Evolutionary conservation across 2,329 filamentous ascomycete genomes (phyloP).

Genomic region (Nigrospora osmanthi): DNA sequence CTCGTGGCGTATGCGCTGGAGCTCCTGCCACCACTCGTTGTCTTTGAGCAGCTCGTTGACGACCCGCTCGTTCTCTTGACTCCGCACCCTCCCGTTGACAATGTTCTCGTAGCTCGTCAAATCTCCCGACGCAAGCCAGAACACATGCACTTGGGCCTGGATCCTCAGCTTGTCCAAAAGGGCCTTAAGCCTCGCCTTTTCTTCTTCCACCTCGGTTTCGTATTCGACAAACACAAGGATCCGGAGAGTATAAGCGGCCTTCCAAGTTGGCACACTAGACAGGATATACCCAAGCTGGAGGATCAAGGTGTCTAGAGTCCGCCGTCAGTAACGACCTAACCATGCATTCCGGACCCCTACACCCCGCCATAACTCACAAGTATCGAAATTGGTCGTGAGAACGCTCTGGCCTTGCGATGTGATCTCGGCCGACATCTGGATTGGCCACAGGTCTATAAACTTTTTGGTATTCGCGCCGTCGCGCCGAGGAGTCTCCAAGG

Average conservation of each 20-base stretch:
- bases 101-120: conserved; percentile 70
- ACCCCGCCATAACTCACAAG: conserved; percentile 48
- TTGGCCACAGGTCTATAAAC: conserved; percentile 85
- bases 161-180: conserved; percentile 77
- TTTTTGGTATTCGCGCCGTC: conserved; percentile 57
- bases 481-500: conserved; percentile 61
- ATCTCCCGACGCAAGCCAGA: conserved; percentile 70
- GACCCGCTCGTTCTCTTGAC: conserved; percentile 46
- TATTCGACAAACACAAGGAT: conserved; percentile 88
- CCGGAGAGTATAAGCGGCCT: conserved; percentile 61
- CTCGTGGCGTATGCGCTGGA: conserved; percentile 47
- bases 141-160: conserved; percentile 69
- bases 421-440: conserved; percentile 86
- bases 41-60: conserved; percentile 61
- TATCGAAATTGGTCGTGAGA: conserved; percentile 84
- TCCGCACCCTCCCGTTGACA: conserved; percentile 58
- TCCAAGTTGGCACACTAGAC: conserved; percentile 75
- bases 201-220: conserved; percentile 74
- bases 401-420: conserved; percentile 59
- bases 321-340: conserved; percentile 6
- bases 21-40: conserved; percentile 78
- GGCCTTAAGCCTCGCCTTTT: conserved; percentile 62
- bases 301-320: conserved; percentile 58
- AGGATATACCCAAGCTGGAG: conserved; percentile 80
- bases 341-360: no score